Evolutionary conservation across 1,284 basidiomycete species (phyloP).

Genomic region (Ganoderma lucidum): DNA sequence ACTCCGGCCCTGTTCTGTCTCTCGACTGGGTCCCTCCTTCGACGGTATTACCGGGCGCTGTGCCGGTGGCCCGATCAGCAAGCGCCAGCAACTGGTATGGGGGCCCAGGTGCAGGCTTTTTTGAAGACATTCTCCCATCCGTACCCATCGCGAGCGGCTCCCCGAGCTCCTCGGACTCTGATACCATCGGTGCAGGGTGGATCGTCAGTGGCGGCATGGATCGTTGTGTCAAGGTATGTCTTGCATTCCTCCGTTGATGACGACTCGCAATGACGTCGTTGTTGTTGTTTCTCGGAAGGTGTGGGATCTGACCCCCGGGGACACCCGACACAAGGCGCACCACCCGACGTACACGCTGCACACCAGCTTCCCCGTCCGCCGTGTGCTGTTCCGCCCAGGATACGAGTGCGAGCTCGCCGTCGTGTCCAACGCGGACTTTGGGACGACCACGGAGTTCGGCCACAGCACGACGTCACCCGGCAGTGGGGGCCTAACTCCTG

Average conservation of each 20-base stretch:
- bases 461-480: slow-evolving; percentile 22
- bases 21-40: slow-evolving; percentile 74
- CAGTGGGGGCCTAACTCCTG: slow-evolving; percentile 11
- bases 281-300: slow-evolving; percentile 51
- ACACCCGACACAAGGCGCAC: slow-evolving; percentile 59
- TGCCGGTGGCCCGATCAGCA: slow-evolving; percentile 18
- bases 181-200: slow-evolving; percentile 69
- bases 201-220: slow-evolving; percentile 86
- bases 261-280: slow-evolving; percentile 15
- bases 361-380: slow-evolving; percentile 78
- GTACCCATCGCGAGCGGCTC: slow-evolving; percentile 28
- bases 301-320: slow-evolving; percentile 74
- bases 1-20: slow-evolving; percentile 78
- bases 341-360: slow-evolving; percentile 79
- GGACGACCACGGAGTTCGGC: slow-evolving; percentile 37
- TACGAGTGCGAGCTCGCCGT: slow-evolving; percentile 84
- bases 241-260: no score
- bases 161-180: slow-evolving; percentile 22
- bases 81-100: slow-evolving; percentile 37
- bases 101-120: slow-evolving; percentile 34
- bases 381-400: slow-evolving; percentile 81
- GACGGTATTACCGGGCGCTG: slow-evolving; percentile 19
- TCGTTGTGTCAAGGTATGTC: slow-evolving; percentile 75
- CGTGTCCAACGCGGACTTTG: slow-evolving; percentile 72
- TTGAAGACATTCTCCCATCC: slow-evolving; percentile 39